Conservation (phyloP, 75 land plant genomes). For the Larix kaempferi region DNA sequence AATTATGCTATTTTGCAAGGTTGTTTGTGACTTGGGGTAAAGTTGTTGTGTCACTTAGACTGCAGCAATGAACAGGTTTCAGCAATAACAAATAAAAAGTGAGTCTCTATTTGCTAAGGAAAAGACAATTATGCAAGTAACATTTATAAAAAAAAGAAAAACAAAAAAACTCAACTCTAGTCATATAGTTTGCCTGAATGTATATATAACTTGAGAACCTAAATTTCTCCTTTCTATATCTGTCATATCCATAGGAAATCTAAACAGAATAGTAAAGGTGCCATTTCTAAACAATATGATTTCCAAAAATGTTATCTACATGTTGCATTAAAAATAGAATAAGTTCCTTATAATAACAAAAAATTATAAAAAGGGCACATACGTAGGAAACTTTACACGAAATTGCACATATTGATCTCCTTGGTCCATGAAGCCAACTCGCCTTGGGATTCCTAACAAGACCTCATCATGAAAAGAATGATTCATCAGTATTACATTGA, state of each 20-base stretch:
- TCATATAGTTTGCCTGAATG: no score
- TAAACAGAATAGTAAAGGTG: neutral
- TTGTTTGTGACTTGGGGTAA: no score
- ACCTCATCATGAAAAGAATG: neutral
- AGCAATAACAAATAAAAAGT: neutral
- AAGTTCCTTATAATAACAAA: neutral
- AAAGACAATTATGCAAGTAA: no score
- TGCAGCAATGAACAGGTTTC: neutral
- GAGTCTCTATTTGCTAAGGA: no score
- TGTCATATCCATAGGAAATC: no score
- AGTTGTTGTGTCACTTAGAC: neutral
- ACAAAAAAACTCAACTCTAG: no score
- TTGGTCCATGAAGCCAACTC: constrained; percentile 25
- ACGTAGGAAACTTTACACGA: constrained; percentile 48
- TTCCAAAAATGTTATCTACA: neutral
- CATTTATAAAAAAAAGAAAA: no score
- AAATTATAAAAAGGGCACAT: constrained; percentile 13
- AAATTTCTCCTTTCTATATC: no score
- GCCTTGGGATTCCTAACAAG: constrained; percentile 48
- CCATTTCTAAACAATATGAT: neutral
- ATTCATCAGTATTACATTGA: neutral
- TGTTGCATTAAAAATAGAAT: neutral
- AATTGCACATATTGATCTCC: constrained; percentile 76
- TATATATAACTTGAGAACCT: no score
- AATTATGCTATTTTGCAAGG: no score